Base-by-base conservation (phyloP, 2,329 filamentous ascomycete species). In the Ophiocordyceps camponoti-rufipedis region DNA sequence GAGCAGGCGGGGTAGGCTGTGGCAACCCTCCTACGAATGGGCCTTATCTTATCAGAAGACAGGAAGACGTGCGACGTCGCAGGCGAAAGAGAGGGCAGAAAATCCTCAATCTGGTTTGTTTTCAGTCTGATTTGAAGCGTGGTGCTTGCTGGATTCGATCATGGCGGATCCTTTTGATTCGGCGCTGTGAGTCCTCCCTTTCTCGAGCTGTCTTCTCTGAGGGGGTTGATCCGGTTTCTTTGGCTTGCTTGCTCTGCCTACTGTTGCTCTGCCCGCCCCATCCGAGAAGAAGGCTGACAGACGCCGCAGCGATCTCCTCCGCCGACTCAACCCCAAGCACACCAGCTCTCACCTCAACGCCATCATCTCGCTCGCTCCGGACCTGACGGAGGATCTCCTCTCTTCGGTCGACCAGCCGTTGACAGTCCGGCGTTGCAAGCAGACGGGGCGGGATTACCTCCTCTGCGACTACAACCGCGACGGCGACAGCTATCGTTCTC, bases 401-500 rank as follows among this genome's bases (percentile, higher is more conserved):
- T 91, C 89, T 53, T 94, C 89, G 23, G 91, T 98, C 55, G 91
- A 98, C 66, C 89, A 96, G 64, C 91, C 91, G 23, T 80, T 98
- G 47, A 80, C 83, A 48, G 75, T 93, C 51, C 80, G 82, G 55
- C 82, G 85, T 53, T 96, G 91, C 72, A 78, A 78, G 55, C 84
- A 88, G 65, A 83, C 85, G 31, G 86, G 87, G 55, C 84, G 89
- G 54, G 91, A 96, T 67, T 98, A 94, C 70, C 78, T 98, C 44
- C 83, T 95, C 58, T 98, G 91, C 72, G 91, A 98, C 74, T 98
- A 98, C 75, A 98, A 98, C 74, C 88, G 91, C 52, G 91, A 98
- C 66, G 91, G 91, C 50, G 89, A 95, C 68, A 93, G 84, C 66
- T 94, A 94, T 74, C 83, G 91, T 50, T 94, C 85, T 52, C 91